Base-by-base conservation (phyloP, 805 yeast species). In the Scheffersomyces ergatensis region DNA sequence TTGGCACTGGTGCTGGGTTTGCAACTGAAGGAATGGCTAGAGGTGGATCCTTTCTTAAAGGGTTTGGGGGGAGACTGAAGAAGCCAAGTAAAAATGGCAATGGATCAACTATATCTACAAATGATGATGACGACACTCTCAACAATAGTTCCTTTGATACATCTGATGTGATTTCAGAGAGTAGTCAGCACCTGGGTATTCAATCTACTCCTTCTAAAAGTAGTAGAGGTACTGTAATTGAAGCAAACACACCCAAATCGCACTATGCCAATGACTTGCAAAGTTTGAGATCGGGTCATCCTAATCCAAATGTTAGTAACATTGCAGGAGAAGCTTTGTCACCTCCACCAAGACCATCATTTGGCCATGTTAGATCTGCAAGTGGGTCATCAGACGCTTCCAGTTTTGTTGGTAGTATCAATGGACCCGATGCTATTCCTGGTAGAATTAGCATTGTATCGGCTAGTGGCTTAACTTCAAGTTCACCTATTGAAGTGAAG, bases 381-480 rank as follows among this genome's bases (percentile, higher is more conserved):
- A 63, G 69, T 38, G 50, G 46, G 11, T 49, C 49, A 20, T 7
- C 29, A 7, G 73, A 67, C 33, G 51, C 47, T 36, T 52, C 61
- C 20, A 66, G 74, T 32, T 60, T 67, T 53, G 61, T 61, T 8
- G 62, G 64, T 25, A 57, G 70, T 35, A 53, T 64, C 25, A 47
- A 60, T 26, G 67, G 65, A 0, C 59, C 67, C 2, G 55, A 45
- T 19, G 63, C 72, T 34, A 46, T 73, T 53, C 78, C 81, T 4
- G 90, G 89, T 24, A 61, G 78, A 41, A 51, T 82, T 33, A 71
- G 74, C 2, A 60, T 85, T 36, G 59, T 80, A 21, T 63, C 76
- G 2, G 80, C 78, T 3, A 50, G 62, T 9, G 74, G 76, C 14
- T 56, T 75, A 33, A 65, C 70, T 13, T 55, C 60, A 16, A 65